Conservation (phyloP, 2,329 filamentous ascomycete species). For the Fusarium brevicatenulatum region DNA sequence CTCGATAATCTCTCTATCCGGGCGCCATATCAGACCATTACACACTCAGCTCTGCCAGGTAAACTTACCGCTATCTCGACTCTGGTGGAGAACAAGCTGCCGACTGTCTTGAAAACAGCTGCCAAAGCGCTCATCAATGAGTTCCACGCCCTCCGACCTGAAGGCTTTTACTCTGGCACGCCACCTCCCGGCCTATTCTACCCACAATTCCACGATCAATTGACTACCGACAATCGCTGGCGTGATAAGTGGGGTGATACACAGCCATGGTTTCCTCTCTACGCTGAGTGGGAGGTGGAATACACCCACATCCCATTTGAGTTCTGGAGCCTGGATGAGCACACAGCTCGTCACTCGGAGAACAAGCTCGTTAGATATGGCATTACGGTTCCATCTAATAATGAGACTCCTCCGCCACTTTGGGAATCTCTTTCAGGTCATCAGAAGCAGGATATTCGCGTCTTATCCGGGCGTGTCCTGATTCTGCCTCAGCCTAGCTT, state of each 20-base stretch:
- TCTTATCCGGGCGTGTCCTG: slow-evolving; percentile 50
- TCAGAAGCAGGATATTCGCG: slow-evolving; percentile 34
- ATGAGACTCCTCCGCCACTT: not conserved
- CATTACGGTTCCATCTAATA: not conserved
- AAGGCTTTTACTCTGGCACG: fast-evolving
- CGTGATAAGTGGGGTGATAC: slow-evolving; percentile 16
- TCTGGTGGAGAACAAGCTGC: not conserved
- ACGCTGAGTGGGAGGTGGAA: slow-evolving; percentile 55
- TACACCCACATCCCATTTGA: slow-evolving; percentile 53
- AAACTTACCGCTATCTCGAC: fast-evolving
- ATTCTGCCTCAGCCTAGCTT: slow-evolving; percentile 55
- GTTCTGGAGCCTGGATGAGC: slow-evolving; percentile 47
- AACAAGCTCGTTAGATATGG: not conserved
- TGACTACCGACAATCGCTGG: not conserved
- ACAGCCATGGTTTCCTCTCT: slow-evolving; percentile 56
- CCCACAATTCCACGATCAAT: not conserved
- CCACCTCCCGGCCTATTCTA: not conserved
- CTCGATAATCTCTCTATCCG: slow-evolving; percentile 33
- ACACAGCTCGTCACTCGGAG: slow-evolving; percentile 20
- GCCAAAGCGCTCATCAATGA: not conserved
- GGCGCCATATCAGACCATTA: not conserved
- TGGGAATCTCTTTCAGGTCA: not conserved
- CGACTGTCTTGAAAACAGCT: not conserved
- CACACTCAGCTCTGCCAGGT: not conserved
- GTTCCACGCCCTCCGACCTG: not conserved